Evolutionary conservation across 768 basidiomycete species (phyloP), one percentile per base, ranked within the genome.

Genomic region (Kwoniella bestiolae): DNA sequence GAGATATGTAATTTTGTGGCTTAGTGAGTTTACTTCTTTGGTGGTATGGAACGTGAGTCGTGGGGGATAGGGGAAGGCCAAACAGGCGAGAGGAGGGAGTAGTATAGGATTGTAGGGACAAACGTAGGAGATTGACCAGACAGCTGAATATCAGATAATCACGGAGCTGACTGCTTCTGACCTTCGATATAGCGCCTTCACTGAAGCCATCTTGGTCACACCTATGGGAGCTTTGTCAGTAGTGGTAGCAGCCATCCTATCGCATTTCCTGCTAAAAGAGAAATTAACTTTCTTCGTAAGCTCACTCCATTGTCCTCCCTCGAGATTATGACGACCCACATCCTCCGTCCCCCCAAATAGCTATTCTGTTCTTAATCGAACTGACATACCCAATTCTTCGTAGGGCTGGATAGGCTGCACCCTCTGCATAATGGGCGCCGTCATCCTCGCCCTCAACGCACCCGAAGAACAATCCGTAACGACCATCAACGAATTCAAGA

Each of bases 171-270:
- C 18, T 3, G 14, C 6, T 1, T 2, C 4, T 31, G 5, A 51
- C 21, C 21, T 21, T n/a, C 44, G 78, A 88, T 89, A 89, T 52
- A 93, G 94, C 77, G 91, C 93, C 6, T 94, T 94, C 79, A 89
- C 91, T 26, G 89, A 92, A 79, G 92, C 92, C 29, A 89, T 98
- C 73, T 87, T 97, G 65, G 96, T 98, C 66, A 98, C 95, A 41
- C 96, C 95, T 2, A 86, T 99, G 73, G 95, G 95, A 45, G 94
- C 95, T 7, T 86, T 99, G 60, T 94, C 93, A 21, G 96, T 99
- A 71, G 96, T 99, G 70, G 85, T 98, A 69, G 95, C 89, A 80
- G 94, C 94, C 55, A 90, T 95, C 34, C 83, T 97, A 18, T 94
- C 94, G 6, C 94, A 92, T 31, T 84, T 95, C 69, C 91, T 98